Conservation (phyloP, 75 land plant species). For the Gnetum montanum region DNA sequence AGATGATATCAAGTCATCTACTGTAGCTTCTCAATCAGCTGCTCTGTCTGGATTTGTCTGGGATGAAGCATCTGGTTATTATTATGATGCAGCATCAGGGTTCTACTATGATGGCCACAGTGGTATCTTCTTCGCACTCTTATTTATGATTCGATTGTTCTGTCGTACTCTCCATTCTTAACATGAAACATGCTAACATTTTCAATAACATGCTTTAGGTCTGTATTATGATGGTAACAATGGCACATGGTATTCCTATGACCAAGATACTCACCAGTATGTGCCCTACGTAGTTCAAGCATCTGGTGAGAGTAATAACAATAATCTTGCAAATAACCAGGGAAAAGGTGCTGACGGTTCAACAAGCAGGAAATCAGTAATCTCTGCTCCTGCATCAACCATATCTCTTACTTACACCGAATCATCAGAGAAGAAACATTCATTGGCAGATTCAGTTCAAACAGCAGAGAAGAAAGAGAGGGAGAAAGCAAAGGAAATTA, state of each 20-base stretch:
- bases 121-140: constrained; percentile 35
- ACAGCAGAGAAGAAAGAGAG: constrained; percentile 94
- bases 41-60: constrained; percentile 96
- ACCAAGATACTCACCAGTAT: constrained; percentile 83
- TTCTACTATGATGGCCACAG: constrained; percentile 93
- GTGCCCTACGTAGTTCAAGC: constrained; percentile 55
- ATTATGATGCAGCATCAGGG: constrained; percentile 97
- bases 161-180: neutral
- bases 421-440: constrained; percentile 42
- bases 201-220: constrained; percentile 41
- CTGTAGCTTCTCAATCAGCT: constrained; percentile 21
- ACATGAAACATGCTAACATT: neutral
- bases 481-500: constrained; percentile 78
- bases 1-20: constrained; percentile 9
- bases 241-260: constrained; percentile 90
- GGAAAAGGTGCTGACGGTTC: constrained; percentile 20
- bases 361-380: constrained; percentile 50
- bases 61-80: constrained; percentile 99
- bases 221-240: constrained; percentile 94
- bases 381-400: constrained; percentile 74
- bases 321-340: constrained; percentile 21
- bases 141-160: neutral
- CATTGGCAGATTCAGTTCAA: constrained; percentile 90
- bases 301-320: constrained; percentile 13
- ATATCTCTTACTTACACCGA: constrained; percentile 20